Evolutionary conservation across 345 rosid species (phyloP).

Genomic region (Gossypium rotundifolium): DNA sequence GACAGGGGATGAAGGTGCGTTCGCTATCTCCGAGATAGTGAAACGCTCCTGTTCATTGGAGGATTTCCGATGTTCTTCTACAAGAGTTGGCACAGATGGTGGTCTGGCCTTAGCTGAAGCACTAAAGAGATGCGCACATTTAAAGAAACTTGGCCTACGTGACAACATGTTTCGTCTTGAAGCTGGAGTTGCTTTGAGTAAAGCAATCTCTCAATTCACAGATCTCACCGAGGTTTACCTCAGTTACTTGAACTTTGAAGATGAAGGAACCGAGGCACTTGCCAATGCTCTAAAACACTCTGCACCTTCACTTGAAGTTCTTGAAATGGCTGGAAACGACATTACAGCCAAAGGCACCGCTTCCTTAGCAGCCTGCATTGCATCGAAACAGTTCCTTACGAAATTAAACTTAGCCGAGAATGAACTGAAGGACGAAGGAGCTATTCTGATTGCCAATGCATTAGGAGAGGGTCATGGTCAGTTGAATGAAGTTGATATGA

Average conservation of each 20-base stretch:
- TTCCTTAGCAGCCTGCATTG: slow-evolving; percentile 53
- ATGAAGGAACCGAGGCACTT: slow-evolving; percentile 51
- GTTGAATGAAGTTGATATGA: slow-evolving; percentile 68
- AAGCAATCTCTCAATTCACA: slow-evolving; percentile 40
- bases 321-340: slow-evolving; percentile 88
- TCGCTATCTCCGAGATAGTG: no score
- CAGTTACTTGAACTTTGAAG: slow-evolving; percentile 81
- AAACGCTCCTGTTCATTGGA: slow-evolving; percentile 27
- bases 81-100: slow-evolving; percentile 68
- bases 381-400: slow-evolving; percentile 48
- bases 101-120: slow-evolving; percentile 79
- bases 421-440: slow-evolving; percentile 83
- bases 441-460: slow-evolving; percentile 61
- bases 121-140: slow-evolving; percentile 41
- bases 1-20: slow-evolving; percentile 64
- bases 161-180: slow-evolving; percentile 88
- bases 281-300: slow-evolving; percentile 45
- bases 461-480: slow-evolving; percentile 57
- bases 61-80: slow-evolving; percentile 77
- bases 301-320: slow-evolving; percentile 63
- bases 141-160: slow-evolving; percentile 80
- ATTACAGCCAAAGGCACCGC: slow-evolving; percentile 49
- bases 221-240: slow-evolving; percentile 63
- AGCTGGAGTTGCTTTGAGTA: slow-evolving; percentile 62
- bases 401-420: slow-evolving; percentile 82